Base-by-base conservation (phyloP, 257 asterid genomes). In the Prunella vulgaris region DNA sequence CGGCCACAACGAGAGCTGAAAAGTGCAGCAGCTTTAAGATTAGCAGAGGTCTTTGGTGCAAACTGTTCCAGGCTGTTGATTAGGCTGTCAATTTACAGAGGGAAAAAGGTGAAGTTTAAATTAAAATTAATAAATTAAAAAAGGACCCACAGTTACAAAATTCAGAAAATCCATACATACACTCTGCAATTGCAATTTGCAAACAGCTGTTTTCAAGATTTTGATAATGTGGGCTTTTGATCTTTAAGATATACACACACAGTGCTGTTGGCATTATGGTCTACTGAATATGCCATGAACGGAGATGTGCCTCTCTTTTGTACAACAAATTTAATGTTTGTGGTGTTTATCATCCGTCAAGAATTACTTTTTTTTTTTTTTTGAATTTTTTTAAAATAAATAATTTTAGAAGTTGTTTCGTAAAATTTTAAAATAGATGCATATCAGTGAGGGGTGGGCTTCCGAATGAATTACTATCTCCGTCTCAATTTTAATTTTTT, bases 21-120 rank as follows among this genome's bases (percentile, higher is more conserved):
- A 76, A 48, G n/a, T 54, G 27, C 61, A 48, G 42, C 64, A 53
- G 64, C 32, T 54, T 68, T 28, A 60, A 74, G 73, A 74, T 74
- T 33, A 76, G 77, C 52, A 63, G 73, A 64, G 79, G 77, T 81
- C 71, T 74, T 66, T 27, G 72, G 83, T 70, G 83, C 82, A 49
- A 81, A 74, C 35, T 51, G 76, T 87, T 85, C 79, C 94, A 83
- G 90, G 87, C 89, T 87, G 94, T 83, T 80, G 86, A 81, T 83
- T 81, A 79, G 90, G 88, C 85, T 83, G 90, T 87, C 86, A 79
- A 72, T 73, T 75, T 79, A 67, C 83, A 75, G 89, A 78, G 79
- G 78, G 77, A 76, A 78, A 78, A 70, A 15, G 30, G 40, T 18
- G 18, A 27, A 21, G 63, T 48, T 62, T 8, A 48, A 71, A 74